Evolutionary conservation across 2,329 filamentous ascomycete genomes (phyloP).

Genomic region (Microdochium trichocladiopsis): DNA sequence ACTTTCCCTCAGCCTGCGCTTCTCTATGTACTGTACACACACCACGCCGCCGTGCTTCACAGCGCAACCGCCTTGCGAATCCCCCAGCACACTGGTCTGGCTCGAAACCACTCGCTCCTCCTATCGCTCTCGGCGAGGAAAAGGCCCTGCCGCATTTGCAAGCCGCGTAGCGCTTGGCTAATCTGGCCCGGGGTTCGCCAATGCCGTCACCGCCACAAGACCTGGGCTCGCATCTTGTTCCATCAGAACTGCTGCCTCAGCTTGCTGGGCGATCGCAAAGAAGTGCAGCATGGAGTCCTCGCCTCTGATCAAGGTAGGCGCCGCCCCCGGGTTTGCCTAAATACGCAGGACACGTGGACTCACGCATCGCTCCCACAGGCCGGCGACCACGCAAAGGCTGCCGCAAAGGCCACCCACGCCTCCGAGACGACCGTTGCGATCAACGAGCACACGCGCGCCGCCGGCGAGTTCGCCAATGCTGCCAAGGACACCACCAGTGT

Average conservation of each 20-base stretch:
- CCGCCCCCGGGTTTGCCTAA: conserved; percentile 1
- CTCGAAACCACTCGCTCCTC: too few species aligned
- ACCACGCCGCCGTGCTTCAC: too few species aligned
- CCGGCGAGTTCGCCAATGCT: conserved; percentile 80
- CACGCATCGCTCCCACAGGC: conserved; percentile 42
- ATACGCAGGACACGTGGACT: background rate
- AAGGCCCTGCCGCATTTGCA: too few species aligned
- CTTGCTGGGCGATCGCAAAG: too few species aligned
- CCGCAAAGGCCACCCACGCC: conserved; percentile 68
- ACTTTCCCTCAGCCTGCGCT: too few species aligned
- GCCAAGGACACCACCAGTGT: conserved; percentile 60
- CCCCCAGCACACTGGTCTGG: too few species aligned
- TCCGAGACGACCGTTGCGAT: conserved; percentile 74
- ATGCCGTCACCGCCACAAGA: background rate
- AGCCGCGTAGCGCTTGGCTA: too few species aligned
- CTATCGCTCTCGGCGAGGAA: too few species aligned
- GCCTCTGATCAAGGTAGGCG: conserved; percentile 55
- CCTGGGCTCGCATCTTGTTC: background rate
- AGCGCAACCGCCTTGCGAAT: too few species aligned
- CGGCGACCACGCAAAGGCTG: conserved; percentile 82
- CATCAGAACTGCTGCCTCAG: background rate
- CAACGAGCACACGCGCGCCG: conserved; percentile 81
- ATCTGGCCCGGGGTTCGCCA: too few species aligned
- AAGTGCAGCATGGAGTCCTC: conserved; percentile 56
- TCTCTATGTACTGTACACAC: too few species aligned